These are phyloP conservation scores for Fallopia convolvulus DNA, from an alignment of 148 eudicot genomes.

Conservation along the genomic window DNA sequence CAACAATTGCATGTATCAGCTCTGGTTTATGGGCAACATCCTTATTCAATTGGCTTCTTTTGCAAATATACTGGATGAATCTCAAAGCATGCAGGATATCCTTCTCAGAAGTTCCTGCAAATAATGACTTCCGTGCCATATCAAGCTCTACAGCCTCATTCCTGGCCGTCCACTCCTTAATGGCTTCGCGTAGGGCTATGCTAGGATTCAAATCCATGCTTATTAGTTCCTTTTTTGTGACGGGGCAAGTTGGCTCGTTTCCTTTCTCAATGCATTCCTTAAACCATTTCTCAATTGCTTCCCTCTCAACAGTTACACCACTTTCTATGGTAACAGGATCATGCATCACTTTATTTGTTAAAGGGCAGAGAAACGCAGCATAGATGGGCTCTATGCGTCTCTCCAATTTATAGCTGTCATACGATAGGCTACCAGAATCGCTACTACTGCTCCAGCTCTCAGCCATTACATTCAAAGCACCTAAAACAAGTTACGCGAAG, in stretches of 20 bases:
- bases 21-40: constrained; percentile 49
- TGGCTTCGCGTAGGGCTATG: constrained; percentile 62
- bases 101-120: constrained; percentile 39
- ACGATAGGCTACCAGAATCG: constrained; percentile 56
- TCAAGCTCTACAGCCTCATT: constrained; percentile 84
- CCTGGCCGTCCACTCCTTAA: constrained; percentile 88
- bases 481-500: neutral
- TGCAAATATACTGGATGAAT: constrained; percentile 49
- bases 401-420: constrained; percentile 58
- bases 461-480: constrained; percentile 31
- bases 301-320: constrained; percentile 74
- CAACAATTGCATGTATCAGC: constrained; percentile 50
- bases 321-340: constrained; percentile 82
- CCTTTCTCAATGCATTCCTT: constrained; percentile 57
- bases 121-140: constrained; percentile 52
- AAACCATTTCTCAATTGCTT: constrained; percentile 94
- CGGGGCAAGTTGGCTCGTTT: constrained; percentile 54
- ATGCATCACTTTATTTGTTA: constrained; percentile 69
- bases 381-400: constrained; percentile 60
- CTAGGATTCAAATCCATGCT: constrained; percentile 64
- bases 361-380: constrained; percentile 74
- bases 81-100: constrained; percentile 58
- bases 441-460: constrained; percentile 53
- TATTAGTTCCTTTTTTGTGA: constrained; percentile 49
- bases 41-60: constrained; percentile 42